Evolutionary conservation across 441 rosid genomes (phyloP).

Genomic region (Erodium moschatum): DNA sequence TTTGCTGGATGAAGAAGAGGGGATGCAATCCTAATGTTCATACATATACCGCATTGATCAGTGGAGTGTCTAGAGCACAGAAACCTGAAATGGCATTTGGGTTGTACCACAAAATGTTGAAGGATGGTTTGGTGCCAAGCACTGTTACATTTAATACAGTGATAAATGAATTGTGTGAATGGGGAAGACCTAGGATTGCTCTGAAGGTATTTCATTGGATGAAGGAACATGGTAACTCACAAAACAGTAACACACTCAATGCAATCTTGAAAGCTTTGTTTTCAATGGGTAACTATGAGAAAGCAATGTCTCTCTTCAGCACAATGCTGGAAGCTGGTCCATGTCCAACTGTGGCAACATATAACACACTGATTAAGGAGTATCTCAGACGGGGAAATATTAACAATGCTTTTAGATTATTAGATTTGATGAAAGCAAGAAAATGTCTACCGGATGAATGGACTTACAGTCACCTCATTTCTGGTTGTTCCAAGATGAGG

Average conservation of each 20-base stretch:
- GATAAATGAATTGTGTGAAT: slow-evolving; percentile 36
- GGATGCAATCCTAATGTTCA: slow-evolving; percentile 46
- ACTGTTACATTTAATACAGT: slow-evolving; percentile 45
- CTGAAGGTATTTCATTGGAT: slow-evolving; percentile 39
- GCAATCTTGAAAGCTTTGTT: slow-evolving; percentile 39
- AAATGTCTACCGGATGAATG: slow-evolving; percentile 42
- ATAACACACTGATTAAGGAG: slow-evolving; percentile 39
- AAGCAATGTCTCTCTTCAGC: slow-evolving; percentile 43
- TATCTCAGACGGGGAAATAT: slow-evolving; percentile 33
- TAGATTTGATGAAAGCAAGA: slow-evolving; percentile 39
- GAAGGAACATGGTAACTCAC: slow-evolving; percentile 26
- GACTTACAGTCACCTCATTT: slow-evolving; percentile 52
- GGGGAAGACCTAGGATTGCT: slow-evolving; percentile 32
- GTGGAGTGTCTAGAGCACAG: slow-evolving; percentile 34
- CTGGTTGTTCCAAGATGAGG: slow-evolving; percentile 43
- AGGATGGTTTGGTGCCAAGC: slow-evolving; percentile 38
- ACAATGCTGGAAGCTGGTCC: slow-evolving; percentile 42
- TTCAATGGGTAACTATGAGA: slow-evolving; percentile 31
- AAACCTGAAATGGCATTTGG: slow-evolving; percentile 45
- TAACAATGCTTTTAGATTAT: slow-evolving; percentile 39
- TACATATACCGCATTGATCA: slow-evolving; percentile 48
- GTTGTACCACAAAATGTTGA: slow-evolving; percentile 46
- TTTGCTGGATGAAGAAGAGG: slow-evolving; percentile 34
- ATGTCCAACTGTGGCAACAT: slow-evolving; percentile 41
- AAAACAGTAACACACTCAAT: slow-evolving; percentile 40